Evolutionary conservation across 176 grass and related monocot species (phyloP).

Genomic region (Tillandsia leiboldiana): DNA sequence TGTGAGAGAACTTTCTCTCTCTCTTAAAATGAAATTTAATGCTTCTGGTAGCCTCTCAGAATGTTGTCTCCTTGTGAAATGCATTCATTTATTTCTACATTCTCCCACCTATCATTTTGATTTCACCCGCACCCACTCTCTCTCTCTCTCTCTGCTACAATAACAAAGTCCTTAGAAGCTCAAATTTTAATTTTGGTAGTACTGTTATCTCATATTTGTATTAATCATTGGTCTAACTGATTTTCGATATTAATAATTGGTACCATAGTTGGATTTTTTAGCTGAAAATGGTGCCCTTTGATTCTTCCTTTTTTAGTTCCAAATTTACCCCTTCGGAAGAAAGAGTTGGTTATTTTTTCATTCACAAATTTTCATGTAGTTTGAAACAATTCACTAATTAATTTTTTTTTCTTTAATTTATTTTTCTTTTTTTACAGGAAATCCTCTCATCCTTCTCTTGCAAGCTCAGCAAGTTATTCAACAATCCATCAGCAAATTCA

Average conservation of each 20-base stretch:
- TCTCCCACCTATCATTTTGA: slow-evolving; percentile 4
- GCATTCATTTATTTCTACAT: neutral
- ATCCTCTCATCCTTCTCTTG: slow-evolving; percentile 50
- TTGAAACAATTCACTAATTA: neutral
- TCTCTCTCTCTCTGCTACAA: neutral
- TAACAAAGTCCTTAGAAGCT: neutral
- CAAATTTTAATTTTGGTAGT: too few species aligned
- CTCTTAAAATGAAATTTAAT: slow-evolving; percentile 11
- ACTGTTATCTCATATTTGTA: too few species aligned
- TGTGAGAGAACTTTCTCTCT: neutral
- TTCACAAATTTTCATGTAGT: slow-evolving; percentile 8
- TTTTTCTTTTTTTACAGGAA: slow-evolving; percentile 48
- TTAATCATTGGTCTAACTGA: too few species aligned
- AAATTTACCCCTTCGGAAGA: too few species aligned
- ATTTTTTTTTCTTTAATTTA: neutral
- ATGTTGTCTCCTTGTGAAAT: neutral
- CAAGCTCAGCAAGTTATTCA: slow-evolving; percentile 33
- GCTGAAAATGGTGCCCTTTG: neutral
- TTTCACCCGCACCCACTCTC: neutral
- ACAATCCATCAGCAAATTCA: slow-evolving; percentile 17
- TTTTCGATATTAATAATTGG: neutral
- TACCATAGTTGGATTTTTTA: neutral
- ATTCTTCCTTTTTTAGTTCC: neutral
- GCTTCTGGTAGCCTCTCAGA: neutral
- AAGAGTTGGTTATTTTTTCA: slow-evolving; percentile 2